Conservation (phyloP, 2,329 filamentous ascomycete species). For the Didymella keratinophila region DNA sequence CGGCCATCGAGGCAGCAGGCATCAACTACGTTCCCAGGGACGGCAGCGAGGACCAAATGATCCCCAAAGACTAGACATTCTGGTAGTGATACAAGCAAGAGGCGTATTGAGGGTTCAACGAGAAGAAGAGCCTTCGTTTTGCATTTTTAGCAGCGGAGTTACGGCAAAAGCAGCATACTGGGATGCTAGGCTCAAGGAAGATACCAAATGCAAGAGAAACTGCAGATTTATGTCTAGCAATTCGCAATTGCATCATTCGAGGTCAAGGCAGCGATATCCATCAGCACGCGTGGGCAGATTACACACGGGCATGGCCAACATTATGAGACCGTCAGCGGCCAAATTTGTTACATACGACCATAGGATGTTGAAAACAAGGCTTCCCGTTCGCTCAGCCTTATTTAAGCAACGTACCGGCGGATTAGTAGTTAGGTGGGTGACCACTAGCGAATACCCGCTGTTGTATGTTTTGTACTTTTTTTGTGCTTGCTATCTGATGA, state of each 20-base stretch:
- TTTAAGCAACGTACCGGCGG: conserved; percentile 4
- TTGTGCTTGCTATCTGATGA: neutral
- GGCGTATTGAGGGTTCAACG: too few species aligned
- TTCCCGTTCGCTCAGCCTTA: conserved; percentile 1
- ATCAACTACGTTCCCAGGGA: conserved; percentile 65
- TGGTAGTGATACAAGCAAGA: neutral
- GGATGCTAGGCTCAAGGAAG: conserved; percentile 5
- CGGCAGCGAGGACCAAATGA: conserved; percentile 49
- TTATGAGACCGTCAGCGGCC: neutral
- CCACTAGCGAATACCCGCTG: conserved; percentile 1
- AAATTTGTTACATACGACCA: neutral
- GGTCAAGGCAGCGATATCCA: neutral
- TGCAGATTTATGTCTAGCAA: neutral
- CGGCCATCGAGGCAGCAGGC: conserved; percentile 65
- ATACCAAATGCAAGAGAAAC: conserved; percentile 9
- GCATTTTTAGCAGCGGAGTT: conserved; percentile 42
- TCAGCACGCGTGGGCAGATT: neutral
- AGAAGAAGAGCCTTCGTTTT: neutral
- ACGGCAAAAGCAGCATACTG: conserved; percentile 21
- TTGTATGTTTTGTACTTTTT: neutral
- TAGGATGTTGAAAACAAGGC: neutral
- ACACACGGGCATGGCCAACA: neutral
- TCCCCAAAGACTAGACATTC: conserved; percentile 38
- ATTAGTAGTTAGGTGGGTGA: conserved; percentile 3
- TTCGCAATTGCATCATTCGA: neutral